Percentiles rank a stretch among this genome's conserved stretches.
Evolutionary conservation across 805 yeast species (phyloP).

Genomic region (Hanseniaspora meyeri): DNA sequence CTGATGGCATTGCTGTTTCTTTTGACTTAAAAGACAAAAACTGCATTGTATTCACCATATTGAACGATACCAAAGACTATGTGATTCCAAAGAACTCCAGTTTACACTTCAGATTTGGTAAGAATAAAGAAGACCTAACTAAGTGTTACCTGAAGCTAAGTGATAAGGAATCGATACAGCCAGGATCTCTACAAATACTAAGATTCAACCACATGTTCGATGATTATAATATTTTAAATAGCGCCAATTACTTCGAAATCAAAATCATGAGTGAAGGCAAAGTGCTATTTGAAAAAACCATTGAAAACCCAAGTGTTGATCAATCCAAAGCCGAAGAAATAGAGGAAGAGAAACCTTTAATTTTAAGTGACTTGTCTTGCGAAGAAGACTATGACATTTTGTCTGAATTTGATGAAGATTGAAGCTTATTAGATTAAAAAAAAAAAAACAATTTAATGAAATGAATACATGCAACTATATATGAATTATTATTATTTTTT

Average conservation of each 20-base stretch:
- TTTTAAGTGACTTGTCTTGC: background rate
- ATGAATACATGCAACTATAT: too few species aligned
- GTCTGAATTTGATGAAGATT: constrained; percentile 9
- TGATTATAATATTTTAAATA: constrained; percentile 1
- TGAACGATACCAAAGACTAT: constrained; percentile 6
- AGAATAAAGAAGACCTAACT: background rate
- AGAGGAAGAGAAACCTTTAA: background rate
- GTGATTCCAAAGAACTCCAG: constrained; percentile 7
- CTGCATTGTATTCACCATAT: constrained; percentile 6
- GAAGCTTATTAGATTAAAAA: background rate
- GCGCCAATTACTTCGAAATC: constrained; percentile 1
- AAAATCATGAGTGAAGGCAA: constrained; percentile 5
- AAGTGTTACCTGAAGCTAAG: constrained; percentile 12
- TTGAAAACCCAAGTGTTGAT: background rate
- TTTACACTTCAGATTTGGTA: constrained; percentile 11
- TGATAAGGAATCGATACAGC: constrained; percentile 5
- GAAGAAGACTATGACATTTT: constrained; percentile 11
- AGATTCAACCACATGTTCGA: constrained; percentile 13
- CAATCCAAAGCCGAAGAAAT: background rate
- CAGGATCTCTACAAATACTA: constrained; percentile 5
- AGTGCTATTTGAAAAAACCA: constrained; percentile 2
- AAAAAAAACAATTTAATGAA: background rate
- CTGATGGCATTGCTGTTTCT: constrained; percentile 9
- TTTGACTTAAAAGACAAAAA: constrained; percentile 8
- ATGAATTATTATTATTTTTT: background rate